Evolutionary conservation across 2,329 filamentous ascomycete species (phyloP), one percentile per base, ranked within the genome.

Genomic region (Metarhizium anisopliae): DNA sequence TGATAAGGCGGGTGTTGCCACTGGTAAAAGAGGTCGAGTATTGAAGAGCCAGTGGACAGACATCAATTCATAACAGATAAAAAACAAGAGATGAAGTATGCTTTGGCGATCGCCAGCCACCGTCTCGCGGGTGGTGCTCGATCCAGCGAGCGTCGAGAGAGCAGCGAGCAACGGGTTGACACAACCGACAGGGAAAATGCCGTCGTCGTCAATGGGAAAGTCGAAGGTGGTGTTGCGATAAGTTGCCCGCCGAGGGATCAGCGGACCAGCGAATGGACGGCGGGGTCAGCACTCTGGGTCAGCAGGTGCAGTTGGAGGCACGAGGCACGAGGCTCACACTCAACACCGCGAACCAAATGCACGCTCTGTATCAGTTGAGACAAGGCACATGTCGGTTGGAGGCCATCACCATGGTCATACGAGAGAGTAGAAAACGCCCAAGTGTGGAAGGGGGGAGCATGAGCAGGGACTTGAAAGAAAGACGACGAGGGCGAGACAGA

Each of bases 331-430:
- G 25, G 35, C 29, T 51, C 55, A 51, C 51, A 35, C 32, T 42
- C 50, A 32, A 42, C 50, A 35, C n/a, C 50, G 43, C 53, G 50
- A 54, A 49, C 45, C 32, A 42, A 18, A 53, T 35, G 4, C 11
- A 36, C 18, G 29, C 53, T 18, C 40, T 52, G 42, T 55, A 32
- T 55, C 50, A 47, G 51, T 45, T 18, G 51, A 52, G 18, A 25
- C 29, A 38, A 54, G 50, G 55, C 52, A 54, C 51, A 57, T 57
- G 59, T 52, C 53, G 51, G 38, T 49, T 53, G 35, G 52, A 53
- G 51, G 52, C 52, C 47, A 53, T 47, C 51, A 20, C 38, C 42
- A 45, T 52, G 57, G 51, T 60, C 57, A 57, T 56, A 56, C 43
- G 58, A 47, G 52, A 49, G 51, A 14, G 50, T 20, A 52, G 50